phyloP scores from a whole-genome alignment of 441 rosid genomes.

The Sinapis alba region DNA sequence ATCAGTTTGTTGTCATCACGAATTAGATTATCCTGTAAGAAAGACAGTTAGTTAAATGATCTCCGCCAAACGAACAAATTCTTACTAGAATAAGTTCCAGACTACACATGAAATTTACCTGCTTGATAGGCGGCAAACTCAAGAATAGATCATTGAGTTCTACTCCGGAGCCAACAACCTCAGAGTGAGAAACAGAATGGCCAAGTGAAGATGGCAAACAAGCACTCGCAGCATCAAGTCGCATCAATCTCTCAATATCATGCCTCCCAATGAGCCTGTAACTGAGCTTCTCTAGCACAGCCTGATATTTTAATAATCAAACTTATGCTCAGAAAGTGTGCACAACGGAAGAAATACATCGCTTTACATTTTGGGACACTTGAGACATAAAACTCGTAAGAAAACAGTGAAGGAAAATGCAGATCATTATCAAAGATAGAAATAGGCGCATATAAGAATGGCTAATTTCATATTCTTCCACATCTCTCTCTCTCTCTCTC shows the following conservation, averaged over 20 bases:
- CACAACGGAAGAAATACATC: constrained; percentile 10
- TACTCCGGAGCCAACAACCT: constrained; percentile 51
- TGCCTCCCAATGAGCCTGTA: constrained; percentile 98
- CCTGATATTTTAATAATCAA: constrained; percentile 58
- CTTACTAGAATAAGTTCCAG: neutral
- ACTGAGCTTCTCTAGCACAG: constrained; percentile 98
- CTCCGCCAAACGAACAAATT: constrained; percentile 1
- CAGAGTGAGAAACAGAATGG: constrained; percentile 55
- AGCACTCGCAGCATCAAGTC: constrained; percentile 77
- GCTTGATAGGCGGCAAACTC: neutral
- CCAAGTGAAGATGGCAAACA: constrained; percentile 67
- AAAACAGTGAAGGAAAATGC: neutral
- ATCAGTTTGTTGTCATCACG: constrained; percentile 93
- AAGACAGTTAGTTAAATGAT: constrained; percentile 5
- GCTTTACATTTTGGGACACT: constrained; percentile 9
- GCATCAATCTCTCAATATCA: constrained; percentile 98
- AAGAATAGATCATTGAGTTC: neutral
- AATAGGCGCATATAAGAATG: constrained; percentile 10
- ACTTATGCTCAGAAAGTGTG: constrained; percentile 27
- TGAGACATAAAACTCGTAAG: neutral
- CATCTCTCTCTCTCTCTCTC: neutral
- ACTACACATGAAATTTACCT: neutral
- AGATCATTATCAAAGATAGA: neutral
- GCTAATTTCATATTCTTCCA: constrained; percentile 8
- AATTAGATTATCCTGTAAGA: constrained; percentile 88